Percentiles rank a stretch among this genome's conserved stretches.
phyloP scores from a whole-genome alignment of 2,329 filamentous ascomycete species.

The Botrytis porri region DNA sequence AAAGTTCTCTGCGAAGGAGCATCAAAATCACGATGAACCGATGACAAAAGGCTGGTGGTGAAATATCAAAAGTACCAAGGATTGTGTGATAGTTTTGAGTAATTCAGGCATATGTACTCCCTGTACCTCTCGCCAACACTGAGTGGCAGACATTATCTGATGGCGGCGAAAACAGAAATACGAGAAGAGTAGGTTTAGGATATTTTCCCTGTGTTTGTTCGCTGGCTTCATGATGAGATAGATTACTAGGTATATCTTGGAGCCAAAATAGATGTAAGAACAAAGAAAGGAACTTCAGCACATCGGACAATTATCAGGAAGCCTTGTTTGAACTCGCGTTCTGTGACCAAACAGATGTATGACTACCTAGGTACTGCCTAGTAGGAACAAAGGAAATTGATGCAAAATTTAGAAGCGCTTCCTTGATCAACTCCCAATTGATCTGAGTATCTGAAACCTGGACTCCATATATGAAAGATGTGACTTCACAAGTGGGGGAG shows the following conservation, averaged over 20 bases:
- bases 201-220: neutral
- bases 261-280: neutral
- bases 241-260: neutral
- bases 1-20: neutral
- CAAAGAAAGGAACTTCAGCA: neutral
- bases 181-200: neutral
- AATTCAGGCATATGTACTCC: neutral
- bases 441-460: neutral
- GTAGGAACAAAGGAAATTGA: neutral
- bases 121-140: neutral
- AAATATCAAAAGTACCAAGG: neutral
- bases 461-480: neutral
- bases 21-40: neutral
- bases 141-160: neutral
- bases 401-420: neutral
- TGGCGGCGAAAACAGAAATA: neutral
- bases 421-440: neutral
- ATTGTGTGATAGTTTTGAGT: neutral
- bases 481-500: slow-evolving; percentile 1
- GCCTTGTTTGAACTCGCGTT: neutral
- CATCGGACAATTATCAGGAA: neutral
- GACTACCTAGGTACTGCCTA: neutral
- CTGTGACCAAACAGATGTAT: neutral
- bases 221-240: neutral
- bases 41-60: neutral